Evolutionary conservation across 345 rosid species (phyloP), one percentile per base, ranked within the genome.

Genomic region (Bruguiera parviflora): DNA sequence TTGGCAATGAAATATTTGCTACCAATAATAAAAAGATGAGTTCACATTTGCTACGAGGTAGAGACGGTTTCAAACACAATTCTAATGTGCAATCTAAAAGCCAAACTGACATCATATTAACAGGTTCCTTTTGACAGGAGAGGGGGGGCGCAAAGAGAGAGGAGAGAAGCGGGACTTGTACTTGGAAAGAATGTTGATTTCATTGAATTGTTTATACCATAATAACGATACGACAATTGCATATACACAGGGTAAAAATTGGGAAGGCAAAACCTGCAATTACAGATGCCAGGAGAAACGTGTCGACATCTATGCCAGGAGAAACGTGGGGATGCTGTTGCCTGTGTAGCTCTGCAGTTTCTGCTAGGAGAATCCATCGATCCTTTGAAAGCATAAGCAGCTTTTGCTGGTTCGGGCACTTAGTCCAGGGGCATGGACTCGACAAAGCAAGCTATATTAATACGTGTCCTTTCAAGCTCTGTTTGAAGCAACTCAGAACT

Each of bases 401-500:
- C 83, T 85, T 81, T 91, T 19, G 92, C 92, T n/a, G 85, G 73
- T 67, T 85, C 84, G 25, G 88, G 91, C 62, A 79, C 87, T 0
- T 86, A 68, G 56, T 92, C 96, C 75, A 87, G 64, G 18, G 94
- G 82, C 15, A 83, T 79, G 0, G 97, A 83, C 80, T 88, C 96
- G 4, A 77, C 84, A 47, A 95, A 95, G 79, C 99, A 95, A 68
- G 98, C 97, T 7, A 91, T 84, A 75, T 95, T 95, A 35, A 90
- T 74, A n/a, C 93, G 93, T 39, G 99, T 92, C 69, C 92, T 90
- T 83, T 92, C 97, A 8, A 95, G 82, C 80, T 95, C 99, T 56
- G 77, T 29, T 77, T 88, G 96, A 39, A 95, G 89, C 70, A 95
- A 76, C 69, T 92, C 99, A 2, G 88, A 71, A 72, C 92, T 82